Percentiles rank a stretch among this genome's conserved stretches.
Conservation (phyloP, 441 rosid species). For the Pelargonium fulgidum region DNA sequence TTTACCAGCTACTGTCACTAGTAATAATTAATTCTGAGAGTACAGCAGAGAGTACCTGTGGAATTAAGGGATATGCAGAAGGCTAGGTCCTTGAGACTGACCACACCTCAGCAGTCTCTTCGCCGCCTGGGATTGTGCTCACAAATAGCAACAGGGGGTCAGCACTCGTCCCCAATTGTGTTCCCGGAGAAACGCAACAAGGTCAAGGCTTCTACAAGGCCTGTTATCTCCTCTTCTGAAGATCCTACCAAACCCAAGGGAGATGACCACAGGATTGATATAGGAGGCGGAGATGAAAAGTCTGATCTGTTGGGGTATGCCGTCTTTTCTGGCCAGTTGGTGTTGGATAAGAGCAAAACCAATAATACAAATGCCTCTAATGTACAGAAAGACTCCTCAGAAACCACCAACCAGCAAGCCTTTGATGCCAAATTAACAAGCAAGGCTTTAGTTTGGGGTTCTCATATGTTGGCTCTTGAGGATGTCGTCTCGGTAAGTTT, state of each 20-base stretch:
- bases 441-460: conserved; percentile 82
- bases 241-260: conserved; percentile 37
- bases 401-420: conserved; percentile 40
- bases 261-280: conserved; percentile 68
- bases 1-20: background rate
- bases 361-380: conserved; percentile 32
- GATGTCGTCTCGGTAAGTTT: conserved; percentile 68
- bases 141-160: conserved; percentile 52
- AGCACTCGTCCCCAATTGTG: conserved; percentile 77
- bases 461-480: conserved; percentile 57
- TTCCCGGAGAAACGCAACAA: conserved; percentile 86
- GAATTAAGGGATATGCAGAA: conserved; percentile 12
- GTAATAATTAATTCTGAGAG: background rate
- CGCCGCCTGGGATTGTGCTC: conserved; percentile 84
- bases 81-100: conserved; percentile 26
- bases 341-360: conserved; percentile 61
- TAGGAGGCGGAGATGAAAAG: conserved; percentile 69
- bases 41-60: conserved; percentile 1
- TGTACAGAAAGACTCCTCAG: conserved; percentile 38
- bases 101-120: conserved; percentile 56
- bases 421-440: conserved; percentile 76
- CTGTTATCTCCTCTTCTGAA: conserved; percentile 24
- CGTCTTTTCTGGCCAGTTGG: conserved; percentile 67
- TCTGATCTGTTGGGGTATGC: conserved; percentile 77
- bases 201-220: conserved; percentile 46